phyloP scores from a whole-genome alignment of 2,329 filamentous ascomycete genomes.

The Tolypocladium paradoxum region DNA sequence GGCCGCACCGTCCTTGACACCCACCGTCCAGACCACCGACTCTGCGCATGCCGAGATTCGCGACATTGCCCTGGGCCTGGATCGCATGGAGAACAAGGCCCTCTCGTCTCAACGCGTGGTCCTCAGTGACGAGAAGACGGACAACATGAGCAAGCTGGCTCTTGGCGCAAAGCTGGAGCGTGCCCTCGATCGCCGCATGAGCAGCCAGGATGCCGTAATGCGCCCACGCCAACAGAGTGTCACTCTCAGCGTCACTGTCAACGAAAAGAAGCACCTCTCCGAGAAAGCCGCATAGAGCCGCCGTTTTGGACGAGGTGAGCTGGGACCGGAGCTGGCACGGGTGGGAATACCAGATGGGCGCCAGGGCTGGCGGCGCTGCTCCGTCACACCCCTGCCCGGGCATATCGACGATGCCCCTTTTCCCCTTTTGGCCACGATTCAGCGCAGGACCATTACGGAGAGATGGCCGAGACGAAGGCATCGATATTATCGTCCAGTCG shows the following conservation, averaged over 20 bases:
- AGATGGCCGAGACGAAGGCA: neutral
- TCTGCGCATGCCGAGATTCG: slow-evolving; percentile 46
- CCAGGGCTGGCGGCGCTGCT: neutral
- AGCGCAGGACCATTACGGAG: neutral
- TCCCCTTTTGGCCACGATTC: neutral
- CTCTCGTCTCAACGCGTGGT: slow-evolving; percentile 64
- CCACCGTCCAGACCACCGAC: slow-evolving; percentile 41
- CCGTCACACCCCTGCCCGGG: neutral
- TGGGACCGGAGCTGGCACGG: neutral
- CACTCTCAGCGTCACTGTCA: slow-evolving; percentile 7
- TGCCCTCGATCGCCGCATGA: slow-evolving; percentile 78
- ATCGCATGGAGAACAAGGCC: slow-evolving; percentile 83
- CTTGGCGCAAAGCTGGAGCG: slow-evolving; percentile 85
- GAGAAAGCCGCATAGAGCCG: slow-evolving; percentile 19
- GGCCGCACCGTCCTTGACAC: slow-evolving; percentile 48
- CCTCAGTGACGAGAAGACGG: slow-evolving; percentile 68
- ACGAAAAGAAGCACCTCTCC: slow-evolving; percentile 26
- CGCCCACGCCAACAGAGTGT: slow-evolving; percentile 37
- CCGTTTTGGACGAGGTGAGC: too few species aligned
- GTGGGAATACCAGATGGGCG: neutral
- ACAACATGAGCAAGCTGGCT: slow-evolving; percentile 75
- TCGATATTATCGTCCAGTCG: neutral
- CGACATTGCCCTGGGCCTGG: slow-evolving; percentile 68
- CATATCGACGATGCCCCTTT: neutral
- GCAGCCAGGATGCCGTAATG: slow-evolving; percentile 79